Conservation (phyloP, 1,284 basidiomycete species). For the Prillingera fragicola region DNA sequence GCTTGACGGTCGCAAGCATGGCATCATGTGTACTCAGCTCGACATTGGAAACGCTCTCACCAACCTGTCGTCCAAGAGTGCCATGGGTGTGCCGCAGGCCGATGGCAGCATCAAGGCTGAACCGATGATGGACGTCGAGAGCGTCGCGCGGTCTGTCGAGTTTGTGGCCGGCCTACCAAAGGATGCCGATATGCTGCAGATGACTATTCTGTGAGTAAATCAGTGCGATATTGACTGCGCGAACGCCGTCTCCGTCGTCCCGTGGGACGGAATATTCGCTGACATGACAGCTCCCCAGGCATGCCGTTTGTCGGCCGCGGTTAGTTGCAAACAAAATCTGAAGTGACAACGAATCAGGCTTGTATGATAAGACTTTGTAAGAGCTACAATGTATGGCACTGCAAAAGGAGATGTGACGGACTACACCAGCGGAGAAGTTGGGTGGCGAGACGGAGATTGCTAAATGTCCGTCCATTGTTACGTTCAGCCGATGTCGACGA, state of each 20-base stretch:
- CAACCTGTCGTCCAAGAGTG: constrained; percentile 52
- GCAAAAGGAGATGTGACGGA: no score
- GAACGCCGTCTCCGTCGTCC: no score
- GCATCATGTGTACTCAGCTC: constrained; percentile 71
- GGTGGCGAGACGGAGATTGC: no score
- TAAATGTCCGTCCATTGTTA: no score
- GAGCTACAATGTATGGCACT: no score
- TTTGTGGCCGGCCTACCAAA: constrained; percentile 64
- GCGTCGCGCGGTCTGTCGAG: constrained; percentile 65
- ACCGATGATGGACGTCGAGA: constrained; percentile 50
- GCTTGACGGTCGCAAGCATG: constrained; percentile 66
- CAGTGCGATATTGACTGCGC: background rate
- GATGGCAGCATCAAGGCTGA: constrained; percentile 60
- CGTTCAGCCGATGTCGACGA: no score
- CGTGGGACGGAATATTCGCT: background rate
- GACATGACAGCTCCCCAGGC: constrained; percentile 14
- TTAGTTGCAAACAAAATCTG: constrained; percentile 1
- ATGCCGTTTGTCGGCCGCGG: constrained; percentile 22
- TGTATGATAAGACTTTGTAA: no score
- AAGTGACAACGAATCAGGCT: no score
- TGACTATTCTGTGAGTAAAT: constrained; percentile 58
- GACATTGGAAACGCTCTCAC: constrained; percentile 74
- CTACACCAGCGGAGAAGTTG: no score
- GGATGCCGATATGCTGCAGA: constrained; percentile 59
- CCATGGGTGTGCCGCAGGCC: constrained; percentile 59